Evolutionary conservation across 139 green algal species (phyloP), one percentile per base, ranked within the genome.

Genomic region (Micractinium conductrix): DNA sequence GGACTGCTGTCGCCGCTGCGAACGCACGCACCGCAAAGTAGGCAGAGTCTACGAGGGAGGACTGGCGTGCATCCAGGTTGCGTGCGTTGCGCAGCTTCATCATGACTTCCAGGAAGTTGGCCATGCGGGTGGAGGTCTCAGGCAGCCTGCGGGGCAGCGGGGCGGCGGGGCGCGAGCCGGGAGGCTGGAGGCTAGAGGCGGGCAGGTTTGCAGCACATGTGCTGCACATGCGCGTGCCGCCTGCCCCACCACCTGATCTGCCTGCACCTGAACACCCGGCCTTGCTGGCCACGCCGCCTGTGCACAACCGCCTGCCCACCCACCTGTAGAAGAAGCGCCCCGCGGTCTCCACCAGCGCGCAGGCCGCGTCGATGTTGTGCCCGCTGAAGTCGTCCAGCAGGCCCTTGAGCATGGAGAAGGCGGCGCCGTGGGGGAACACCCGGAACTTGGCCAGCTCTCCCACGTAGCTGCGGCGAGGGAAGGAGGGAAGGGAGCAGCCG

Each of bases 361-460:
- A 96, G 24, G 95, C 92, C 10, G 94, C 89, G 67, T 99, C 96
- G 21, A 99, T 92, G 79, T 95, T 98, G 88, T 95, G 88, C 40
- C 93, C 89, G 2, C 62, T 83, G 75, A 99, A 99, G 85, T 99
- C 95, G 75, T 99, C 96, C 53, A 90, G 81, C 48, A 90, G 86
- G 22, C 42, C 38, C 72, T 94, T 96, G 19, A 96, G 88, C 37
- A 87, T 75, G 28, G 83, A 83, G 63, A 95, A 94, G 79, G 93
- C 87, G 45, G 76, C n/a, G 42, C 91, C 89, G 33, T 81, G 89
- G 33, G 90, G 91, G 26, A 92, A 87, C 33, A 97, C 44, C 10
- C 84, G 79, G 89, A 99, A 99, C 87, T 99, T 99, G 84, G 84
- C 81, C 43, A 99, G 89, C 93, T 99, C 97, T 9, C 89, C 86